Conservation (phyloP, 345 rosid genomes). For the Bruguiera gymnorhiza region DNA sequence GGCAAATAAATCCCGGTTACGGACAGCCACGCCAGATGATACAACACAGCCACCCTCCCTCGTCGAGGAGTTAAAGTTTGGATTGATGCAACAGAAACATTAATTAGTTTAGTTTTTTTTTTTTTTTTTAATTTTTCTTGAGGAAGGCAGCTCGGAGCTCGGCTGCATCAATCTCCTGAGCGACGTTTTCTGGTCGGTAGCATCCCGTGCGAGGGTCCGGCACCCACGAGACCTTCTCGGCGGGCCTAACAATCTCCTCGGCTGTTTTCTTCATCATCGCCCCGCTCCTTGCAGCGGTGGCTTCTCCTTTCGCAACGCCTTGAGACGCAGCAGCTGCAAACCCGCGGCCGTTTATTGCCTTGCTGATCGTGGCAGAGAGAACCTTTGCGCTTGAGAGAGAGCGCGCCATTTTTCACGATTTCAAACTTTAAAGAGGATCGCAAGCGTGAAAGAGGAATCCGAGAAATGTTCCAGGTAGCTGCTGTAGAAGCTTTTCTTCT, state of each 20-base stretch:
- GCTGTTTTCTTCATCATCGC: conserved; percentile 44
- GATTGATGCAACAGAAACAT: background rate
- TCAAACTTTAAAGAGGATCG: background rate
- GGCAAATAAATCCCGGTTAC: too few relatives aligned
- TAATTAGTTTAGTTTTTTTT: too few relatives aligned
- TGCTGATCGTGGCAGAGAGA: conserved; percentile 10
- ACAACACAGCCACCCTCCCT: too few relatives aligned
- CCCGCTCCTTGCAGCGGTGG: conserved; percentile 20
- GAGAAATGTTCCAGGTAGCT: background rate
- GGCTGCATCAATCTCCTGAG: conserved; percentile 61
- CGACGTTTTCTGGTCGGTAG: conserved; percentile 70
- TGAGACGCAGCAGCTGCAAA: conserved; percentile 21
- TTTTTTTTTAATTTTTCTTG: conserved; percentile 38
- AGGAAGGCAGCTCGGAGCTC: conserved; percentile 60
- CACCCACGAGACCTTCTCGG: conserved; percentile 59
- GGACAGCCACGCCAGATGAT: too few relatives aligned
- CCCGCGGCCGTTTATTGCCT: conserved; percentile 15
- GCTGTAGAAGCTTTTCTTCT: conserved; percentile 2
- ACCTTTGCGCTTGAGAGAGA: conserved; percentile 19
- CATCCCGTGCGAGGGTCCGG: conserved; percentile 86
- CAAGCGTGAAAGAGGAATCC: background rate
- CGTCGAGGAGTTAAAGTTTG: background rate
- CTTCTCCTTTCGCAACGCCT: conserved; percentile 23
- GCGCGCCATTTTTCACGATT: conserved; percentile 18
- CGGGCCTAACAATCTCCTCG: conserved; percentile 41